These are phyloP conservation scores for Brassica rapa DNA, from an alignment of 345 rosid species.

Conservation along the genomic window DNA sequence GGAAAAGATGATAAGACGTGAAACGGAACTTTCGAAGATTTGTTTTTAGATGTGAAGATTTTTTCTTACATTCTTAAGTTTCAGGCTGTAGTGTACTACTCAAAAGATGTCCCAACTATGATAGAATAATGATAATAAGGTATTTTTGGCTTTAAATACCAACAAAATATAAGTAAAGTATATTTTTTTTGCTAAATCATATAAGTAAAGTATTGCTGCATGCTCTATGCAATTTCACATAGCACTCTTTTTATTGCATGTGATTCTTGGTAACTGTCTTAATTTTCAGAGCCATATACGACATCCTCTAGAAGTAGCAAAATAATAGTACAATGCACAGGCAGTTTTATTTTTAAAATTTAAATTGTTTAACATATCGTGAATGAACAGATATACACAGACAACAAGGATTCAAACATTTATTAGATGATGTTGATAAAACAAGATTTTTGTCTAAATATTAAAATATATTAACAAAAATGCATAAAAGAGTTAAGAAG, in stretches of 20 bases:
- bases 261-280: slow-evolving; percentile 23
- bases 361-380: not conserved
- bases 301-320: slow-evolving; percentile 13
- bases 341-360: not conserved
- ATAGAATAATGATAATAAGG: not conserved
- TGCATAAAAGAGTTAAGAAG: not conserved
- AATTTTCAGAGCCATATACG: slow-evolving; percentile 11
- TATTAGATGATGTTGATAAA: not conserved
- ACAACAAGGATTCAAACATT: not conserved
- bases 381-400: not conserved
- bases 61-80: slow-evolving; percentile 16
- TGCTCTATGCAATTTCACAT: slow-evolving; percentile 2
- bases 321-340: not conserved
- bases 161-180: not conserved
- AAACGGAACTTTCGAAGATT: slow-evolving; percentile 33
- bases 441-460: not conserved
- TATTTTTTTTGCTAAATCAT: not conserved
- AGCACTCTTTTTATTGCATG: slow-evolving; percentile 25
- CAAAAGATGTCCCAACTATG: slow-evolving; percentile 9
- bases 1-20: slow-evolving; percentile 38
- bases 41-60: slow-evolving; percentile 19
- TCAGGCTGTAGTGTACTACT: slow-evolving; percentile 22
- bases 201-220: not conserved
- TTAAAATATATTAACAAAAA: not conserved
- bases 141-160: not conserved